These are phyloP conservation scores for Multifurca ochricompacta DNA, from an alignment of 768 basidiomycete species.

Conservation along the genomic window DNA sequence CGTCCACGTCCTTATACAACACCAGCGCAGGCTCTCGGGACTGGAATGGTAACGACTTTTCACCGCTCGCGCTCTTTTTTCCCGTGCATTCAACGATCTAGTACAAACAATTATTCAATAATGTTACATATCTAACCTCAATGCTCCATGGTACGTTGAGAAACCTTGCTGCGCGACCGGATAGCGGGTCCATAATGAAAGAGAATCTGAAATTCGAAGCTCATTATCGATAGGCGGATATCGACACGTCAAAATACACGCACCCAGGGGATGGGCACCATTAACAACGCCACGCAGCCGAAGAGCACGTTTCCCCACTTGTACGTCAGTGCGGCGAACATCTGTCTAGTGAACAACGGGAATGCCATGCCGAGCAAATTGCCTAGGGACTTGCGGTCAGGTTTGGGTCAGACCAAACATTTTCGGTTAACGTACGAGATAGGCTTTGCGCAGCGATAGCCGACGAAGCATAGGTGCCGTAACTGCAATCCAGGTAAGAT, in stretches of 20 bases:
- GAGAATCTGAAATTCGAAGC: background rate
- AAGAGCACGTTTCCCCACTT: constrained; percentile 43
- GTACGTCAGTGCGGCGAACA: constrained; percentile 41
- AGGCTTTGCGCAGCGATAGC: constrained; percentile 48
- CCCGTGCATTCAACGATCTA: too few species aligned
- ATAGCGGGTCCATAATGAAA: constrained; percentile 9
- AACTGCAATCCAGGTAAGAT: constrained; percentile 23
- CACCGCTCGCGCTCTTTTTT: too few species aligned
- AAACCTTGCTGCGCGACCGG: constrained; percentile 10
- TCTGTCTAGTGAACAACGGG: constrained; percentile 41
- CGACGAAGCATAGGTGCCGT: constrained; percentile 43
- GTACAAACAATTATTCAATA: background rate
- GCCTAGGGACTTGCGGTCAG: constrained; percentile 24
- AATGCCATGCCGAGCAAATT: constrained; percentile 37
- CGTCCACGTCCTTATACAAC: too few species aligned
- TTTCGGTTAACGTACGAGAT: constrained; percentile 29
- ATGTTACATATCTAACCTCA: background rate
- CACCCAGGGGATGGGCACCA: constrained; percentile 41
- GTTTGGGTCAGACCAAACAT: background rate
- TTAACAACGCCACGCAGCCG: constrained; percentile 33
- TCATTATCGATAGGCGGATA: background rate
- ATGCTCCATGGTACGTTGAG: constrained; percentile 2
- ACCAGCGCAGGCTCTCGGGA: too few species aligned
- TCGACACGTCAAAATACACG: constrained; percentile 11
- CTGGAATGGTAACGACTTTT: too few species aligned